Conservation (phyloP, 306 rosid species). For the Pyrus pyrifolia region DNA sequence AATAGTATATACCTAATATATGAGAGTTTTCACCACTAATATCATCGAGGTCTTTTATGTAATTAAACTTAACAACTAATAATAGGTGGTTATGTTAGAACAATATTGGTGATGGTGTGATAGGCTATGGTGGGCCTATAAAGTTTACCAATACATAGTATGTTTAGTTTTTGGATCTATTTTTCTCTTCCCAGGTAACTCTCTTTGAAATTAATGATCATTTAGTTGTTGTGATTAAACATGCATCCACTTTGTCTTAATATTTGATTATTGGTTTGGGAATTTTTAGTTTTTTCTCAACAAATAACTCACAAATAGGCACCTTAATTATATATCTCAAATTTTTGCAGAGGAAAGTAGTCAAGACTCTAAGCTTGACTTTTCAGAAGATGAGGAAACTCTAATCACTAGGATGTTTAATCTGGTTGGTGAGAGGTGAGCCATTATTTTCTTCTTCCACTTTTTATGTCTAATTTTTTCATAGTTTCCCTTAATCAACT, state of each 20-base stretch:
- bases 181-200: background rate
- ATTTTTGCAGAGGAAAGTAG: constrained; percentile 36
- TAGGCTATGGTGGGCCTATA: too few species aligned
- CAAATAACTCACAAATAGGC: background rate
- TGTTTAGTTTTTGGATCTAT: background rate
- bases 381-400: constrained; percentile 81
- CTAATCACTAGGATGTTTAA: constrained; percentile 75
- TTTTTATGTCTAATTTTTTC: background rate
- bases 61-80: too few species aligned
- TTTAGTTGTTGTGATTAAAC: background rate
- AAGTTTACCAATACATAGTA: too few species aligned
- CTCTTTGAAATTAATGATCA: background rate
- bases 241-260: background rate
- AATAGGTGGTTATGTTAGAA: too few species aligned
- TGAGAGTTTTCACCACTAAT: too few species aligned
- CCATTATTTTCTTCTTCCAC: background rate
- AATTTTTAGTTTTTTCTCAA: background rate
- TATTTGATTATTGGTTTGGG: background rate
- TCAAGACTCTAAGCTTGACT: constrained; percentile 45
- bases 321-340: background rate
- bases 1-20: too few species aligned
- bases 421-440: constrained; percentile 81
- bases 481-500: background rate
- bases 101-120: too few species aligned
- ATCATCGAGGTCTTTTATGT: too few species aligned